A percentile compares a stretch with the other conserved stretches of the same genome.
These are phyloP conservation scores for Cardamine occulta DNA, from an alignment of 345 rosid species.

Conservation along the genomic window DNA sequence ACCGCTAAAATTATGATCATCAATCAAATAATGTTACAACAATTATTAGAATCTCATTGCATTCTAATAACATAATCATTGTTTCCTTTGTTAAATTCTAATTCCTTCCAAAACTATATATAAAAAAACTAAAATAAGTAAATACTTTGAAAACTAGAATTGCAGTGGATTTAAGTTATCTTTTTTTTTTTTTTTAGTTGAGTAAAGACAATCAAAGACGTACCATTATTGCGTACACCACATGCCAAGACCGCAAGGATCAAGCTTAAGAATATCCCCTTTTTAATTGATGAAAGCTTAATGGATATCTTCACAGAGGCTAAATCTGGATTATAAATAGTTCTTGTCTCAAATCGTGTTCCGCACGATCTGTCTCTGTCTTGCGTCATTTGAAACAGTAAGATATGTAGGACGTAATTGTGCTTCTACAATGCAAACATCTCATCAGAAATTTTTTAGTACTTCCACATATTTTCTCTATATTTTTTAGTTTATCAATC, in stretches of 20 bases:
- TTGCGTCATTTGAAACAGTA: constrained; percentile 25
- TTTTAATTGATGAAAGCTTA: constrained; percentile 13
- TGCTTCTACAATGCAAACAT: neutral
- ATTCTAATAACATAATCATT: neutral
- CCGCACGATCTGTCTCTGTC: constrained; percentile 22
- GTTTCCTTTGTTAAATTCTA: neutral
- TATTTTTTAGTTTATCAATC: neutral
- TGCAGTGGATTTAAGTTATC: neutral
- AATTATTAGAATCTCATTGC: neutral
- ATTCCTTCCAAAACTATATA: neutral
- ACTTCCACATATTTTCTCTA: neutral
- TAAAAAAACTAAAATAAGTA: too few relatives aligned
- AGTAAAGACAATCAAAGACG: constrained; percentile 5
- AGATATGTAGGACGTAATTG: constrained; percentile 3
- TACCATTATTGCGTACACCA: constrained; percentile 14
- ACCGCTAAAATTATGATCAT: neutral
- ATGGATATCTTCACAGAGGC: constrained; percentile 26
- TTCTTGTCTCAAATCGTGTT: constrained; percentile 33
- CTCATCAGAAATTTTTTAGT: neutral
- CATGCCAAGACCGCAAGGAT: constrained; percentile 26
- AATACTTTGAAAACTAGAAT: neutral
- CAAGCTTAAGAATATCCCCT: constrained; percentile 7
- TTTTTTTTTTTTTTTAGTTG: neutral
- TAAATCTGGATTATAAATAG: constrained; percentile 12
- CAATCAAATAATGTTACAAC: neutral